Conservation (phyloP, 441 rosid species). For the Euphorbia celastroides region DNA sequence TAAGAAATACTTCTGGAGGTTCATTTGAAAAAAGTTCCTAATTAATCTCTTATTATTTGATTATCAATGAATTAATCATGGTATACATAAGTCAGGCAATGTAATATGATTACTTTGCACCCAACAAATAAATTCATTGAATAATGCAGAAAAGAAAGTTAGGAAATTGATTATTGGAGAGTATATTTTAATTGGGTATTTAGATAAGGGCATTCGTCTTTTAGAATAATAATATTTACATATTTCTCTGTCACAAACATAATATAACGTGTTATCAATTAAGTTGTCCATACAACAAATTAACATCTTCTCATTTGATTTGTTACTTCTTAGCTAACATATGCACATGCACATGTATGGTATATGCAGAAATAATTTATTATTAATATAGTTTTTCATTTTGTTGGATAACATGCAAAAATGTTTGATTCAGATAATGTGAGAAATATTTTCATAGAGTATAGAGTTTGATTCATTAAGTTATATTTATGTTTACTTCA, state of each 20-base stretch:
- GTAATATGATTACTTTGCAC: constrained; percentile 25
- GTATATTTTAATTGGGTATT: background rate
- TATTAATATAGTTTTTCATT: background rate
- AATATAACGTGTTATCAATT: background rate
- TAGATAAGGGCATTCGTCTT: constrained; percentile 3
- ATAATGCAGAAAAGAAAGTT: constrained; percentile 7
- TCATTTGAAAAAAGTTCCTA: too few species aligned
- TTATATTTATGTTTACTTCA: too few species aligned
- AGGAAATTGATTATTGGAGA: background rate
- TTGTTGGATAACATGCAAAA: too few species aligned
- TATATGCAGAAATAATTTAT: background rate
- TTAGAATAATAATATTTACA: background rate
- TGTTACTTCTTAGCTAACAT: constrained; percentile 11
- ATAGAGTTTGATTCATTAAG: too few species aligned
- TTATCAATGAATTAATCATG: too few species aligned
- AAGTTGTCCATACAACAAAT: background rate
- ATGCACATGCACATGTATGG: background rate
- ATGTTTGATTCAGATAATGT: too few species aligned
- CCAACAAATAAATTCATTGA: constrained; percentile 20
- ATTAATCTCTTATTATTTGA: too few species aligned
- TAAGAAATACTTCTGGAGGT: too few species aligned
- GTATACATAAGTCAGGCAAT: background rate
- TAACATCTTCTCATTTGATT: constrained; percentile 20
- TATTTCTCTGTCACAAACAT: constrained; percentile 8
- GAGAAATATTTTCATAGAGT: too few species aligned